Percentiles rank a stretch among this genome's conserved stretches.
phyloP scores from a whole-genome alignment of 1,284 basidiomycete species.

The Sparassis latifolia region DNA sequence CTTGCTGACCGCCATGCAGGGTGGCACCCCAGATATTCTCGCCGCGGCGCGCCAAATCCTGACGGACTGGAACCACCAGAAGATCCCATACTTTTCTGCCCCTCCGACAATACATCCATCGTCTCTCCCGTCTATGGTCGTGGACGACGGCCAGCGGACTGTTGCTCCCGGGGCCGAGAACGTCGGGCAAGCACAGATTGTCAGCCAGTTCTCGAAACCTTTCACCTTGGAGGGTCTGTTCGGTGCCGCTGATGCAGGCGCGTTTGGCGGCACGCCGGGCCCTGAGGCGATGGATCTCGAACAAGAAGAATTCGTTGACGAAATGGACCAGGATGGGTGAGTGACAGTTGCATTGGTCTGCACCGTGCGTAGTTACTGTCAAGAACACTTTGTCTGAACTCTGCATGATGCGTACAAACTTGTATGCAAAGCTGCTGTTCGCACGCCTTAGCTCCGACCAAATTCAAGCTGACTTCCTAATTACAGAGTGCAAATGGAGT shows the following conservation, averaged over 20 bases:
- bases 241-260: conserved; percentile 66
- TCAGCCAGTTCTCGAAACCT: conserved; percentile 58
- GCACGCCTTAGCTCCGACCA: too few species aligned
- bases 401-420: too few species aligned
- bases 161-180: conserved; percentile 67
- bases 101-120: conserved; percentile 80
- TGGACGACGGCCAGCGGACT: conserved; percentile 16
- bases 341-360: conserved; percentile 16
- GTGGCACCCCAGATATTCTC: conserved; percentile 87
- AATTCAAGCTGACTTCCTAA: not conserved
- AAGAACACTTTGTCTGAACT: too few species aligned
- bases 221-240: conserved; percentile 76
- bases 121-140: conserved; percentile 52
- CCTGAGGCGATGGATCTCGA: conserved; percentile 16
- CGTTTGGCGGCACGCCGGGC: conserved; percentile 36
- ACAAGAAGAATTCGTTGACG: conserved; percentile 28
- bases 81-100: conserved; percentile 83
- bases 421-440: too few species aligned
- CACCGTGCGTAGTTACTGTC: too few species aligned
- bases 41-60: conserved; percentile 82
- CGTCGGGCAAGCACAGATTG: conserved; percentile 69
- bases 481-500: conserved; percentile 31
- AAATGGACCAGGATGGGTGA: conserved; percentile 48
- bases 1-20: conserved; percentile 34
- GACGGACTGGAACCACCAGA: conserved; percentile 94